Evolutionary conservation across 2,329 filamentous ascomycete species (phyloP), one percentile per base, ranked within the genome.

Genomic region (Daldinia sp.): DNA sequence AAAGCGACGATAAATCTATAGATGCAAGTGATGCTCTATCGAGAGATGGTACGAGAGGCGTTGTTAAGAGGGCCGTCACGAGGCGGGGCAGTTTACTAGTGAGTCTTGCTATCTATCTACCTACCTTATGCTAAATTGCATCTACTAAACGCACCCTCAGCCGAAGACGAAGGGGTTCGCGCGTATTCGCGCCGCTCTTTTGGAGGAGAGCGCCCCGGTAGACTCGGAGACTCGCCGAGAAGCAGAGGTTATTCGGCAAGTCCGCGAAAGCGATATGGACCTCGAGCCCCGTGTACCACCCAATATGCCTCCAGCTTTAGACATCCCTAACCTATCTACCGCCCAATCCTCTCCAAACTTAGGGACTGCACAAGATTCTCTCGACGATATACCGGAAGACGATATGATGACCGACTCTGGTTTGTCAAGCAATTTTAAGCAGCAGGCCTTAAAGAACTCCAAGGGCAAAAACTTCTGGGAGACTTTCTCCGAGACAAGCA

Each of bases 91-190:
- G 97, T 79, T 85, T 99, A 68, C 81, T 99, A 77, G 93, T 96
- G 85, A 78, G 90, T 82, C 30, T 42, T 48, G 20, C 30, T 37
- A 9, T 54, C 6, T 37, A 6, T 35, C 39, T 37, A 9, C 51
- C 4, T 37, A 6, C 20, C 39, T n/a, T 62, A 30, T 37, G 18
- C 18, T 12, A 26, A 59, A 54, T 10, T 33, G 23, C n/a, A 20
- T 5, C 55, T 46, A 66, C 78, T 83, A 71, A 83, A 71, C 37
- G 56, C 46, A 6, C 12, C 18, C 39, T 39, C 73, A 97, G 93
- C 96, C 97, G 12, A 99, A 98, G 84, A 96, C 95, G 0, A 97
- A 97, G 81, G 94, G 92, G 0, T 99, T 99, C 79, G 94, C 94
- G 4, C 91, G 96, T 10, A 97, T 99, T 72, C 90, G 93, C 68